Evolutionary conservation across 2,329 filamentous ascomycete genomes (phyloP), one percentile per base, ranked within the genome.

Genomic region (Calonectria hawksworthii): DNA sequence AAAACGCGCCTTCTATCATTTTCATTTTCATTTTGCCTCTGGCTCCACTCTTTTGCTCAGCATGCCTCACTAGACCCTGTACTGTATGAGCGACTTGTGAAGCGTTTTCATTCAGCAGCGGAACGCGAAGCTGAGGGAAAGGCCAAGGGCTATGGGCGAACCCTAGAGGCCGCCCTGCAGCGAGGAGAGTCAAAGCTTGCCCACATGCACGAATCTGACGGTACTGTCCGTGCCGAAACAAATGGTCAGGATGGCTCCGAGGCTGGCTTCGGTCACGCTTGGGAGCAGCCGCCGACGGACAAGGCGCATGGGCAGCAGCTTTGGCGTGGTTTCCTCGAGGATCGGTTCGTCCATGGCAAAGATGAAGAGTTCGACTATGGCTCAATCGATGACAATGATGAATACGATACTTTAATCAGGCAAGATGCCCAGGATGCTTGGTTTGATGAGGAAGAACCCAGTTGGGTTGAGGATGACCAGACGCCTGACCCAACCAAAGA

Each of bases 281-380:
- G 84, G 84, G 80, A 84, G 52, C 80, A 79, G n/a, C 59, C 74
- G 4, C 82, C 78, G 2, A 52, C 68, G 14, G 76, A 80, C 36
- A 93, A 92, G 80, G 92, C 93, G 68, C 93, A 95, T 61, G 96
- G 93, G 0, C 86, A 88, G 66, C 87, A 89, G 75, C 89, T 92
- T 74, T 98, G 96, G 96, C 86, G 87, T 44, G 91, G 91, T 72
- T 94, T 94, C 80, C 92, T 98, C 86, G 90, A 91, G 41, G 87
- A 93, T 79, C 89, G 95, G 44, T 98, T 98, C 80, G 84, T 98
- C 36, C 86, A 89, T 26, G 96, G 96, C 0, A 89, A 89, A 8
- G 96, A 98, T 81, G 88, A 89, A 1, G 95, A 98, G 63, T 96
- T 98, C 80, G 93, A 96, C 75, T 98, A 98, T 82, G 83, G 80